phyloP scores from a whole-genome alignment of 2,329 filamentous ascomycete genomes.

The Bipolaris bicolor region DNA sequence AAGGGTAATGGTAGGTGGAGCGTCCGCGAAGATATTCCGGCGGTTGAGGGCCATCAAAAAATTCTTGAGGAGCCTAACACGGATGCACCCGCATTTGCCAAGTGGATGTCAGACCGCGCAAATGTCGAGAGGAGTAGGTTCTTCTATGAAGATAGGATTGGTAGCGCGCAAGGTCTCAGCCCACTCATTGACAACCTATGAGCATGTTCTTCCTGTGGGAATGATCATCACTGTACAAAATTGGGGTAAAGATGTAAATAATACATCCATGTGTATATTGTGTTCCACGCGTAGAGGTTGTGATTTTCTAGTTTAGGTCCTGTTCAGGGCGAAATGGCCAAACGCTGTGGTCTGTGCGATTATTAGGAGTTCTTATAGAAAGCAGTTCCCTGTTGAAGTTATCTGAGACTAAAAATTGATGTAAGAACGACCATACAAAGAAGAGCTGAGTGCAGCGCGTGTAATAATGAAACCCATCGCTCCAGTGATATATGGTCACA shows the following conservation, averaged over 20 bases:
- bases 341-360: too few relatives aligned
- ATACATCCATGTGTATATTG: neutral
- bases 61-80: slow-evolving; percentile 45
- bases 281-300: too few relatives aligned
- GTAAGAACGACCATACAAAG: too few relatives aligned
- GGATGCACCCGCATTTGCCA: slow-evolving; percentile 48
- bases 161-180: slow-evolving; percentile 52
- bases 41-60: slow-evolving; percentile 36
- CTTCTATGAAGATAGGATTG: slow-evolving; percentile 53
- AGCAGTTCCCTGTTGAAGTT: too few relatives aligned
- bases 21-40: slow-evolving; percentile 41
- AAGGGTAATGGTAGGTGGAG: slow-evolving; percentile 44
- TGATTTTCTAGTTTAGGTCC: too few relatives aligned
- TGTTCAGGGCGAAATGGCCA: too few relatives aligned
- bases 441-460: too few relatives aligned
- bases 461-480: too few relatives aligned
- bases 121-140: slow-evolving; percentile 52
- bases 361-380: too few relatives aligned
- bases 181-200: slow-evolving; percentile 40
- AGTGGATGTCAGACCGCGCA: slow-evolving; percentile 53
- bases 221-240: neutral
- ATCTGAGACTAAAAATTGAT: too few relatives aligned
- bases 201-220: neutral
- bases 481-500: too few relatives aligned
- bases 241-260: neutral